Base-by-base conservation (phyloP, 2,329 filamentous ascomycete species). In the Aureobasidium lini region DNA sequence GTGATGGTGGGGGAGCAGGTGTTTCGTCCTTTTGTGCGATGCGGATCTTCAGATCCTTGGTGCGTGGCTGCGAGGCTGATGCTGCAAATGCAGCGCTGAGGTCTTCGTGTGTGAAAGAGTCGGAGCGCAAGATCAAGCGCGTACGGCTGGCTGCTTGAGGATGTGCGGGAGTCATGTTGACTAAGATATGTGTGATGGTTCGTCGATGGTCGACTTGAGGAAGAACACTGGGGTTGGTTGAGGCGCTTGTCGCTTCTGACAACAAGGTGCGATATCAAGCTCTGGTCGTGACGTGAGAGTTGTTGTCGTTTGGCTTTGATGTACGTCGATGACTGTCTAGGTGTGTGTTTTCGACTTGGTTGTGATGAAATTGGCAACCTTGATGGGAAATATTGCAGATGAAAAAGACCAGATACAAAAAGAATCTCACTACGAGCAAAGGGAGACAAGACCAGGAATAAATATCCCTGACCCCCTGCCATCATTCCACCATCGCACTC, bases 101-200 rank as follows among this genome's bases (percentile, higher is more conserved):
- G 44, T 62, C 62, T 43, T 63, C 62, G 39, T 60, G 59, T 31
- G 52, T 61, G 58, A 63, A 63, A 10, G 62, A 63, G 47, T 60
- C 58, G n/a, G 60, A 48, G 29, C 57, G 57, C 28, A 56, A 15
- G 39, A 60, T 53, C 16, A 61, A 31, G n/a, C 50, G 40, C 28
- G 59, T 56, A 8, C 59, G 53, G 40, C 32, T 44, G 31, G 61
- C 43, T 28, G 61, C 49, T 46, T 60, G 57, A 16, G 60, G 61
- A 32, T 61, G 57, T 34, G 61, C 46, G 23, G 61, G 57, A 23
- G 61, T 61, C 56, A 61, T 61, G 13, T 57, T 52, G 47, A 57
- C 37, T 28, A 11, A 23, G 32, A 13, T 37, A 9, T 43, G 32
- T 59, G 57, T 48, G 47, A 42, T 40, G 43, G 16, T 29, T 39